Evolutionary conservation across 202 grass and related monocot species (phyloP), one percentile per base, ranked within the genome.

Genomic region (Elaeis oleifera): DNA sequence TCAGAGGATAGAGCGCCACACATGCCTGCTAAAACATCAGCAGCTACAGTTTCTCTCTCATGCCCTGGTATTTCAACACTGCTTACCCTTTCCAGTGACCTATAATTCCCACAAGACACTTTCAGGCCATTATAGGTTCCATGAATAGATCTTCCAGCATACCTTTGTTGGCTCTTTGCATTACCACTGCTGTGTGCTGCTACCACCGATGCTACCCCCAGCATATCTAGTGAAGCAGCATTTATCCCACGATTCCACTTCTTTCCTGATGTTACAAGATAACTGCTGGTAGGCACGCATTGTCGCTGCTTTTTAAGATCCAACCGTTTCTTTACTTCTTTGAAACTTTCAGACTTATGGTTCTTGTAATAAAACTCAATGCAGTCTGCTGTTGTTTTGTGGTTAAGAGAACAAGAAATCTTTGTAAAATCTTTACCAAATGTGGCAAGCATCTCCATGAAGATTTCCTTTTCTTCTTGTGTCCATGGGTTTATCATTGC

Each of bases 351-450:
- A 75, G 89, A 99, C 72, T 99, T 99, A 64, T 99, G 95, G 68
- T 90, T 90, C 66, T 87, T 99, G 60, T 94, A 99, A 63, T 99
- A 99, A 65, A 99, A 94, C 72, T 99, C 95, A 32, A 99, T 74
- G 79, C 95, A 99, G 54, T 99, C 88, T 44, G 95, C 95, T 5
- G 88, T 99, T 29, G 88, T 94, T 73, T 94, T 99, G 70, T 99
- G 95, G 22, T 63, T 23, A 65, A 99, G 68, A 29, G 84, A 94
- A 70, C 60, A 80, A 53, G 95, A 81, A 26, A 94, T 99, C 73
- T 84, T 99, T 9, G 80, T 76, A 69, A 99, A 99, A 84, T 99
- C 67, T 75, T 99, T 94, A 51, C 95, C 95, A 80, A 84, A 87
- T 64, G 75, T 79, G 58, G 78, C 89, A 75, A 99, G 72, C 83